Evolutionary conservation across 306 rosid species (phyloP).

Genomic region (Cicer bijugum): DNA sequence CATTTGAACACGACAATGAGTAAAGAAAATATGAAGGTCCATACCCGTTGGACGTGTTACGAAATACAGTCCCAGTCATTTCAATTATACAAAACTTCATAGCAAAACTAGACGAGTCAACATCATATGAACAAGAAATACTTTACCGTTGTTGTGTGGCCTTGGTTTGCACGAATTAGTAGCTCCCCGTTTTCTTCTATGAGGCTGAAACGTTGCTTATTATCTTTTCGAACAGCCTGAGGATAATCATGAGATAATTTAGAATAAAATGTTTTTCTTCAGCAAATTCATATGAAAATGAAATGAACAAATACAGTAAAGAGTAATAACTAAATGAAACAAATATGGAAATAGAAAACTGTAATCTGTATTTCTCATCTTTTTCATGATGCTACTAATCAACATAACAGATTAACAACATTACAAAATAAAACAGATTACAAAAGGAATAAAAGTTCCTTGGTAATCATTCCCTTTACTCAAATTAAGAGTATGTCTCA

Average conservation of each 20-base stretch:
- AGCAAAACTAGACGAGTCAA: neutral
- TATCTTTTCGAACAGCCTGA: conserved; percentile 85
- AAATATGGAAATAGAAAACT: neutral
- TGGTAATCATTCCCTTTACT: neutral
- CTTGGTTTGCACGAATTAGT: conserved; percentile 91
- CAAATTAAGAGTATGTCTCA: neutral
- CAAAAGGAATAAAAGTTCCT: neutral
- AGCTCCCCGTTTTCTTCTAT: conserved; percentile 81
- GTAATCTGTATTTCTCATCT: neutral
- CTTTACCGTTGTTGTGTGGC: conserved; percentile 73
- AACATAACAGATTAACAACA: neutral
- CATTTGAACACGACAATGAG: neutral
- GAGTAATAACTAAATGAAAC: neutral
- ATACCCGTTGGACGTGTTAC: neutral
- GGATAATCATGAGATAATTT: conserved; percentile 38
- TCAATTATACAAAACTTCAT: conserved; percentile 30
- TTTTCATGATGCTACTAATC: neutral
- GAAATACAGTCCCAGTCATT: neutral
- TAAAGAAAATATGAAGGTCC: neutral
- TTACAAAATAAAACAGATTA: neutral
- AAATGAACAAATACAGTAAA: neutral
- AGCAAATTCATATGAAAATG: conserved; percentile 9
- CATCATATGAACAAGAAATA: conserved; percentile 24
- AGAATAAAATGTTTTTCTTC: conserved; percentile 33
- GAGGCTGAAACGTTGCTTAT: conserved; percentile 87